A percentile compares a stretch with the other conserved stretches of the same genome.
phyloP scores from a whole-genome alignment of 2,329 filamentous ascomycete species.

The Sporothrix humicola region DNA sequence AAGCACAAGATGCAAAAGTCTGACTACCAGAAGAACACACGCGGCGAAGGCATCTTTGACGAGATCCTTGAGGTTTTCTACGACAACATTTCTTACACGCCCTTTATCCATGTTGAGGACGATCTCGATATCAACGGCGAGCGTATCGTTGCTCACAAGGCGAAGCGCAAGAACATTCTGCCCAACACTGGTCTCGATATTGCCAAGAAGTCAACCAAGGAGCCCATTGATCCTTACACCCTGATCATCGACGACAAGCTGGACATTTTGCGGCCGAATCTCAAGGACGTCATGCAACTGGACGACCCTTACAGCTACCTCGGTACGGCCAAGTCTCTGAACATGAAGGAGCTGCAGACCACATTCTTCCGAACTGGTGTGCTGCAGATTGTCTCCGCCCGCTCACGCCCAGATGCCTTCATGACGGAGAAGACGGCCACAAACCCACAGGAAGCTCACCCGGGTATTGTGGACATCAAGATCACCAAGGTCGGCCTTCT shows the following conservation, averaged over 20 bases:
- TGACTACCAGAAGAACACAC: conserved; percentile 95
- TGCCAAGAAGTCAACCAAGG: conserved; percentile 69
- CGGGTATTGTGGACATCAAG: conserved; percentile 95
- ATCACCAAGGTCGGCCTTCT: conserved; percentile 93
- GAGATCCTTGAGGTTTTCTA: conserved; percentile 96
- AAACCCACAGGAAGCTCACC: conserved; percentile 84
- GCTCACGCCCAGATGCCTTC: conserved; percentile 93
- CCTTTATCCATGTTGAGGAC: conserved; percentile 97
- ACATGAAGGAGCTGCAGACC: conserved; percentile 80
- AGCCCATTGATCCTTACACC: conserved; percentile 94
- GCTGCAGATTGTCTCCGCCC: conserved; percentile 90
- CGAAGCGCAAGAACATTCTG: conserved; percentile 72
- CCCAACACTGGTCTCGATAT: conserved; percentile 68
- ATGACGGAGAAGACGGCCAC: conserved; percentile 84
- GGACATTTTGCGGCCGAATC: conserved; percentile 78
- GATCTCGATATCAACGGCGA: conserved; percentile 81
- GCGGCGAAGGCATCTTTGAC: conserved; percentile 88
- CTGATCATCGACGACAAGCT: conserved; percentile 90
- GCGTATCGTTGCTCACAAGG: conserved; percentile 71
- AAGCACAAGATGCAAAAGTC: conserved; percentile 98
- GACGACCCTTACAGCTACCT: conserved; percentile 92
- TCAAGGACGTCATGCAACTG: conserved; percentile 89
- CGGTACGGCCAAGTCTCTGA: conserved; percentile 74
- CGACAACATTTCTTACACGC: conserved; percentile 97
- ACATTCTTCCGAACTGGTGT: conserved; percentile 92